A percentile compares a stretch with the other conserved stretches of the same genome.
Evolutionary conservation across 768 basidiomycete genomes (phyloP).

Genomic region (Porpolomopsis calyptriformis): DNA sequence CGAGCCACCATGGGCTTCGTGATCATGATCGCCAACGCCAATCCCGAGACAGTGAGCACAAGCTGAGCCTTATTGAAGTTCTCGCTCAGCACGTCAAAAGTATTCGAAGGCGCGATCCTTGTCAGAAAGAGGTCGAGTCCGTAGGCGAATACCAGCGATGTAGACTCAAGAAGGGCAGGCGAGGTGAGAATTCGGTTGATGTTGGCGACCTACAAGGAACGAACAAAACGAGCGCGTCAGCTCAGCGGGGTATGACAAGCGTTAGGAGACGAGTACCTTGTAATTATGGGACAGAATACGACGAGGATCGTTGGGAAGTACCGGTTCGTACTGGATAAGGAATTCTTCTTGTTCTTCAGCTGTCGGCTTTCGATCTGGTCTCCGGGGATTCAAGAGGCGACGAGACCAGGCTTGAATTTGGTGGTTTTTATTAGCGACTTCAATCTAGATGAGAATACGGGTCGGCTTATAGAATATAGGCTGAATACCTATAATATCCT

Average conservation of each 20-base stretch:
- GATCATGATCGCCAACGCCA: conserved; percentile 67
- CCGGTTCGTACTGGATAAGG: conserved; percentile 74
- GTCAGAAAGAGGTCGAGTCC: conserved; percentile 88
- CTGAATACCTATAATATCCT: conserved; percentile 74
- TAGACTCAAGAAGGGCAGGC: conserved; percentile 84
- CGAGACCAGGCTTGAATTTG: conserved; percentile 70
- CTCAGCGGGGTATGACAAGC: background rate
- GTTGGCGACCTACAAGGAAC: conserved; percentile 48
- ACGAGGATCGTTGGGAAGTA: conserved; percentile 61
- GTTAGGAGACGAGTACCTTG: conserved; percentile 20
- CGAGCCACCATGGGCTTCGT: conserved; percentile 71
- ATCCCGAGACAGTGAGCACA: conserved; percentile 64
- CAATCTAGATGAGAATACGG: background rate
- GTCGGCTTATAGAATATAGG: background rate
- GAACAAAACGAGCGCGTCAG: background rate
- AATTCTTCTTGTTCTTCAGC: conserved; percentile 75
- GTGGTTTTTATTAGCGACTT: conserved; percentile 68
- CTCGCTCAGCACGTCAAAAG: conserved; percentile 88
- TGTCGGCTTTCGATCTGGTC: conserved; percentile 68
- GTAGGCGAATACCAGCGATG: conserved; percentile 75
- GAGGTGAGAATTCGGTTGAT: conserved; percentile 63
- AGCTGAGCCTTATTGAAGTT: conserved; percentile 91
- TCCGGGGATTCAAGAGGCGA: conserved; percentile 68
- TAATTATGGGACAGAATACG: conserved; percentile 41
- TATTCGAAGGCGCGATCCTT: conserved; percentile 73